Percentiles rank a stretch among this genome's conserved stretches.
Conservation (phyloP, 345 rosid genomes). For the Bruguiera parviflora region DNA sequence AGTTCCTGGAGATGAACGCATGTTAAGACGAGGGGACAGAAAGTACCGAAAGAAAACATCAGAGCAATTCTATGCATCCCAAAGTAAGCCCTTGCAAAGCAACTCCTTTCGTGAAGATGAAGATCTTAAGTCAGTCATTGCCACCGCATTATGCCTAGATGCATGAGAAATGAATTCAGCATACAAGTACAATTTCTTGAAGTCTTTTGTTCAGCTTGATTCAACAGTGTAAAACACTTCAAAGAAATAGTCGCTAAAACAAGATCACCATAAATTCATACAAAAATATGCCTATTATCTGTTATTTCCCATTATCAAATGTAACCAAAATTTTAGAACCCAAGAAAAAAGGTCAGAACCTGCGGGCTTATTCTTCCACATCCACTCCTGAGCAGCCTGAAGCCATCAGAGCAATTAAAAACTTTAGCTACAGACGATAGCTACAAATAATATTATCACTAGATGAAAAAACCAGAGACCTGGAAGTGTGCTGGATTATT, state of each 20-base stretch:
- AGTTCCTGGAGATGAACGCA: constrained; percentile 28
- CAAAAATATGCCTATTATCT: no score
- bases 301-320: no score
- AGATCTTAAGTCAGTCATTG: not conserved
- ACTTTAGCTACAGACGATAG: not conserved
- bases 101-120: not conserved
- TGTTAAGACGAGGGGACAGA: not conserved
- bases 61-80: not conserved
- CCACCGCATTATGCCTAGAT: no score
- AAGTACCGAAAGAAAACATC: not conserved
- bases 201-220: no score
- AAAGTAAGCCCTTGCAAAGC: not conserved
- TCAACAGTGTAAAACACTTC: no score
- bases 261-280: no score
- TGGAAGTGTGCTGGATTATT: constrained; percentile 55
- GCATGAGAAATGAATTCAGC: no score
- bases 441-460: not conserved
- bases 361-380: constrained; percentile 76
- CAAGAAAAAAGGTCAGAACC: constrained; percentile 37
- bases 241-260: no score
- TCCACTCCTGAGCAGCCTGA: constrained; percentile 54
- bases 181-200: no score
- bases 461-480: constrained; percentile 34
- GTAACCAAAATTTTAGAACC: constrained; percentile 9
- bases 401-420: constrained; percentile 16